phyloP scores from a whole-genome alignment of 805 yeast species.

The Kazachstania bromeliacearum region DNA sequence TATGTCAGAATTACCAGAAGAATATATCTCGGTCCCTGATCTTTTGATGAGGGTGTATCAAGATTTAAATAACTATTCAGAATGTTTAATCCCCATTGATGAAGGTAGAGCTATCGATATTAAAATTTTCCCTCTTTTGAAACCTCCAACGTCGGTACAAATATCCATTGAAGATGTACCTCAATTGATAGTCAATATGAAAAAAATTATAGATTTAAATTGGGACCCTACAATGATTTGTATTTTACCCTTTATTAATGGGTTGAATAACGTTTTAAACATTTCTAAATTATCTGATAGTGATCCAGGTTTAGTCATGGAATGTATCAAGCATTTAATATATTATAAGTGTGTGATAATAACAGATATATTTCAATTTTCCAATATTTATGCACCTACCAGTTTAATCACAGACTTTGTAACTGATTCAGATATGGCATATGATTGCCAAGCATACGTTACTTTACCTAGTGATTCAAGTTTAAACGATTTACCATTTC shows the following conservation, averaged over 20 bases:
- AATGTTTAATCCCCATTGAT: conserved; percentile 90
- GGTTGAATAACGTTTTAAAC: conserved; percentile 69
- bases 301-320: conserved; percentile 65
- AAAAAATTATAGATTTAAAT: conserved; percentile 67
- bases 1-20: neutral
- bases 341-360: conserved; percentile 81
- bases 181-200: conserved; percentile 70
- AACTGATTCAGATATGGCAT: conserved; percentile 53
- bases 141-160: conserved; percentile 62
- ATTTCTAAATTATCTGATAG: conserved; percentile 77
- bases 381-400: conserved; percentile 83
- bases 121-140: conserved; percentile 82
- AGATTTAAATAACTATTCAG: conserved; percentile 90
- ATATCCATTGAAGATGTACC: conserved; percentile 83
- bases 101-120: conserved; percentile 84
- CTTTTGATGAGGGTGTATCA: conserved; percentile 85
- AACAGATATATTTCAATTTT: conserved; percentile 81
- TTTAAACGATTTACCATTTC: conserved; percentile 27
- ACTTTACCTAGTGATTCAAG: conserved; percentile 33
- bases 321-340: conserved; percentile 83
- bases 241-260: conserved; percentile 78
- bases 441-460: conserved; percentile 81
- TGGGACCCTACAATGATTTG: conserved; percentile 97
- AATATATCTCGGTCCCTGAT: conserved; percentile 48
- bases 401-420: conserved; percentile 63